These are phyloP conservation scores for Tuber umbilicatum DNA, from an alignment of 495 filamentous ascomycete genomes.

Conservation along the genomic window DNA sequence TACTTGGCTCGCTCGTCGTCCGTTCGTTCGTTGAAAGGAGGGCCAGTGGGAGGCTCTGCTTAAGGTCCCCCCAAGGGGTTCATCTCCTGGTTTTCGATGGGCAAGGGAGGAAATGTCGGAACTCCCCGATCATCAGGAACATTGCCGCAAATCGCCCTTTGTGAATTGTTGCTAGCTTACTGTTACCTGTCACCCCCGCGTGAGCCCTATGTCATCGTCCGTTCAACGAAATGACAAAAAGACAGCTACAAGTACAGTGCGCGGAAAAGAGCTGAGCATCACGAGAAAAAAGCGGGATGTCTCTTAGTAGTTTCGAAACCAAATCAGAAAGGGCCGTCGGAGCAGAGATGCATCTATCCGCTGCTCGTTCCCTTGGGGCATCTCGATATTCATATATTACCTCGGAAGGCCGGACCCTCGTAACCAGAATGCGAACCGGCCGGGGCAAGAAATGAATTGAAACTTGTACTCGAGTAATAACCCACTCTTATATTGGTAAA, in stretches of 20 bases:
- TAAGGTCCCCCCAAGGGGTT: not conserved
- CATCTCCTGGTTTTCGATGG: not conserved
- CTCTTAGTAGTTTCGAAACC: constrained; percentile 1
- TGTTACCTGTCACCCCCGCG: not conserved
- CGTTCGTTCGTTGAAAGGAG: not conserved
- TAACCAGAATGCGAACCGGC: not conserved
- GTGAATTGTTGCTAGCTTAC: not conserved
- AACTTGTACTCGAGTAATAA: constrained; percentile 2
- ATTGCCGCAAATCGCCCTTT: not conserved
- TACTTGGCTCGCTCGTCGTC: not conserved
- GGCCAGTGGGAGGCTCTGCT: constrained; percentile 1
- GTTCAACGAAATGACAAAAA: not conserved
- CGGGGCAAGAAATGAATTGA: not conserved
- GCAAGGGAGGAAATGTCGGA: constrained; percentile 4
- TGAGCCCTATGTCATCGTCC: not conserved
- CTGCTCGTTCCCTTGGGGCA: constrained; percentile 2
- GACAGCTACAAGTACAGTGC: not conserved
- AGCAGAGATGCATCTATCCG: not conserved
- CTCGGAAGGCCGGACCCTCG: constrained; percentile 4
- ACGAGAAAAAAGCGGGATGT: not conserved
- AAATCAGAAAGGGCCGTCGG: constrained; percentile 5
- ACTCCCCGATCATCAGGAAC: constrained; percentile 3
- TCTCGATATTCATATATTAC: constrained; percentile 1
- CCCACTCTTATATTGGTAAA: not conserved
- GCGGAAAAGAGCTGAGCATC: constrained; percentile 1